Conservation (phyloP, 2,329 filamentous ascomycete species). For the Aspergillus sp. region DNA sequence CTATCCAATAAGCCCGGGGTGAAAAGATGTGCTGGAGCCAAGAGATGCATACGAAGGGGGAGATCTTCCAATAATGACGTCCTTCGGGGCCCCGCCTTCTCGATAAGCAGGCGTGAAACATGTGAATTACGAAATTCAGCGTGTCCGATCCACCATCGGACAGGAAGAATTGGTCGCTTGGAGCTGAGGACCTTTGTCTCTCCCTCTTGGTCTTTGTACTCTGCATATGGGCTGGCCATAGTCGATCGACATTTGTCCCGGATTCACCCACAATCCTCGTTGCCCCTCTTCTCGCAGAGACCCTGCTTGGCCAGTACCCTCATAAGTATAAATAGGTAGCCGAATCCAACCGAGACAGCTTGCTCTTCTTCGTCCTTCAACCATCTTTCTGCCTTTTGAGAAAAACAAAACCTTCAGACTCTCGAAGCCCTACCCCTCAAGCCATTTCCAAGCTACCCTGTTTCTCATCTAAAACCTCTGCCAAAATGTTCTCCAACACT, state of each 20-base stretch:
- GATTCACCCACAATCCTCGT: constrained; percentile 21
- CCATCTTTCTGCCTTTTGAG: background rate
- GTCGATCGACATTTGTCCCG: constrained; percentile 27
- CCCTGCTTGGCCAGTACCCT: constrained; percentile 17
- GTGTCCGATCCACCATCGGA: constrained; percentile 6
- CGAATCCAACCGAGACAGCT: constrained; percentile 14
- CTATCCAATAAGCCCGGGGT: background rate
- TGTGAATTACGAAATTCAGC: constrained; percentile 26
- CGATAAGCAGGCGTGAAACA: constrained; percentile 23
- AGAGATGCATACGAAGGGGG: constrained; percentile 24
- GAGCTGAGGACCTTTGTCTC: background rate
- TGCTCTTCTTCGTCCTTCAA: constrained; percentile 3
- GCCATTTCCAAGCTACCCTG: background rate
- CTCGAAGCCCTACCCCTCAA: background rate
- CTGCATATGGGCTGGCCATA: constrained; percentile 19
- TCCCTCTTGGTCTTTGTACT: constrained; percentile 13
- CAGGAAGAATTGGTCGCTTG: background rate
- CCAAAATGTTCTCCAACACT: constrained; percentile 32
- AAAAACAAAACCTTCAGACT: background rate
- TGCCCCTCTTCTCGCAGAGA: constrained; percentile 23
- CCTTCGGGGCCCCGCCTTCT: constrained; percentile 23
- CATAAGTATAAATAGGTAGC: constrained; percentile 30
- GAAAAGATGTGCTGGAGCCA: constrained; percentile 20
- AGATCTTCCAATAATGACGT: constrained; percentile 29
- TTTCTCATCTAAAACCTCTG: background rate